phyloP scores from a whole-genome alignment of 805 yeast species.

The Cyberlindnera saturnus region DNA sequence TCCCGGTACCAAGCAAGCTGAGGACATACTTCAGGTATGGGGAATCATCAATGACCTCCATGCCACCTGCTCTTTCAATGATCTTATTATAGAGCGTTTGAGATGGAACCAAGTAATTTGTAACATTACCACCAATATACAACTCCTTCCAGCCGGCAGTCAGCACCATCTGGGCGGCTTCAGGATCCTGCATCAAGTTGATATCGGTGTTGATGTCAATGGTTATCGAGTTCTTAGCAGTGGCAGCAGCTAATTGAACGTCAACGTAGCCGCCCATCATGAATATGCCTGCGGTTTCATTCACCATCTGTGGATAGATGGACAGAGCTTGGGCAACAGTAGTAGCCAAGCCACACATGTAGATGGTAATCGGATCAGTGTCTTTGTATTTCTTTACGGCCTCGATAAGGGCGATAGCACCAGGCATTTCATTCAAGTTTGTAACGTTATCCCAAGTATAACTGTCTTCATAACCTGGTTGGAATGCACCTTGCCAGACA shows the following conservation, averaged over 20 bases:
- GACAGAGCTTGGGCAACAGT: conserved; percentile 40
- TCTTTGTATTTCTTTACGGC: conserved; percentile 33
- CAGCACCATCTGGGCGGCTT: conserved; percentile 38
- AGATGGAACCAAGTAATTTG: conserved; percentile 34
- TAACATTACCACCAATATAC: conserved; percentile 36
- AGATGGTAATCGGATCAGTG: conserved; percentile 31
- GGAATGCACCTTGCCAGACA: conserved; percentile 38
- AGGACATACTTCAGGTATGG: conserved; percentile 27
- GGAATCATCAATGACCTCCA: conserved; percentile 23
- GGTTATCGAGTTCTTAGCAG: conserved; percentile 23
- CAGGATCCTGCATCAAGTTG: conserved; percentile 39
- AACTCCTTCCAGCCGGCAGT: conserved; percentile 35
- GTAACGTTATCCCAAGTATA: conserved; percentile 29
- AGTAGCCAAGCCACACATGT: conserved; percentile 38
- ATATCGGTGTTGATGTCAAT: conserved; percentile 38
- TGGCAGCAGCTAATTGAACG: conserved; percentile 32
- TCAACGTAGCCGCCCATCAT: conserved; percentile 42
- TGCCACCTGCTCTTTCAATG: conserved; percentile 31
- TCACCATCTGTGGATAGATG: conserved; percentile 32
- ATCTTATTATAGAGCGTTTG: conserved; percentile 30
- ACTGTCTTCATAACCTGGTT: conserved; percentile 26
- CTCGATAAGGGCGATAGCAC: conserved; percentile 34
- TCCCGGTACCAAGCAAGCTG: conserved; percentile 31
- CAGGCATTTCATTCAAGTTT: conserved; percentile 28
- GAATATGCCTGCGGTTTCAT: conserved; percentile 34